Evolutionary conservation across 208 protist species (phyloP).

Genomic region (Crithidia brevicula): DNA sequence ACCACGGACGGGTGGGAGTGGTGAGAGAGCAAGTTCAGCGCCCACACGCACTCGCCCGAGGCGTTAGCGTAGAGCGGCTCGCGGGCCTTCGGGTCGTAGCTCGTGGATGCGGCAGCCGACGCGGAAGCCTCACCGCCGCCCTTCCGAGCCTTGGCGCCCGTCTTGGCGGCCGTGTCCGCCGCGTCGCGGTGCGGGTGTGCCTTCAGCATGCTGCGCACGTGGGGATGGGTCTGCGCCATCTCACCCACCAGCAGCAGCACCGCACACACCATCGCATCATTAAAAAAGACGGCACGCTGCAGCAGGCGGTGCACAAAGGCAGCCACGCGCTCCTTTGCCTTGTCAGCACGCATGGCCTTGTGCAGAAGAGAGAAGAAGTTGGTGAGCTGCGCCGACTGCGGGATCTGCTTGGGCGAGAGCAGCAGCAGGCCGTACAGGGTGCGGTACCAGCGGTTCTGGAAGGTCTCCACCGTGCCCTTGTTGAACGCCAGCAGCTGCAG

Average conservation of each 20-base stretch:
- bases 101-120: constrained; percentile 2
- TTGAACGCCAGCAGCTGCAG: constrained; percentile 85
- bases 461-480: constrained; percentile 65
- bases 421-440: constrained; percentile 89
- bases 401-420: constrained; percentile 89
- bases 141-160: too few species aligned
- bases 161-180: background rate
- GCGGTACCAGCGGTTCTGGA: constrained; percentile 90
- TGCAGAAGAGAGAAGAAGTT: constrained; percentile 91
- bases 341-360: constrained; percentile 87
- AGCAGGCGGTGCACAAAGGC: constrained; percentile 92
- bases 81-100: constrained; percentile 85
- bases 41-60: constrained; percentile 76
- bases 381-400: constrained; percentile 86
- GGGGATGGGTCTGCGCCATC: constrained; percentile 65
- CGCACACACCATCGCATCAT: constrained; percentile 86
- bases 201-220: constrained; percentile 44
- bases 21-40: constrained; percentile 73
- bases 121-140: background rate
- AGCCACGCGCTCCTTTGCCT: constrained; percentile 79
- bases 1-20: constrained; percentile 92
- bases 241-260: constrained; percentile 90
- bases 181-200: constrained; percentile 9
- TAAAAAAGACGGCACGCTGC: constrained; percentile 87
- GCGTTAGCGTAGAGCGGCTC: constrained; percentile 89